These are phyloP conservation scores for Coleophoma cylindrospora DNA, from an alignment of 2,329 filamentous ascomycete species.

Conservation along the genomic window DNA sequence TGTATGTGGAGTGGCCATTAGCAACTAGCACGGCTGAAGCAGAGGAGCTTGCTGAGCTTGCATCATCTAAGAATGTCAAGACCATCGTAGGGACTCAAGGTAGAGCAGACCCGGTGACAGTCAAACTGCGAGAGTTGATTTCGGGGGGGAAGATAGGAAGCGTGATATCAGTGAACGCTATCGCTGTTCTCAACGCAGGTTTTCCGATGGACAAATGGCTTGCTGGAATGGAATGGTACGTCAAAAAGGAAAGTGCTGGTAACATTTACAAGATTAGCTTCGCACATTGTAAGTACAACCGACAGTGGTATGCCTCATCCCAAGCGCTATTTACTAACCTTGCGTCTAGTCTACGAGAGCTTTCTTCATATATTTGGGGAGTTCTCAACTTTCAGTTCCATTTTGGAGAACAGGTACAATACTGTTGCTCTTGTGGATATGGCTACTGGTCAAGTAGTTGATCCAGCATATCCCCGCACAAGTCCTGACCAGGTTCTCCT, in stretches of 20 bases:
- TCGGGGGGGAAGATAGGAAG: constrained; percentile 35
- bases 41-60: constrained; percentile 34
- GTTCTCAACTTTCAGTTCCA: constrained; percentile 20
- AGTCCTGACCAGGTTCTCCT: constrained; percentile 28
- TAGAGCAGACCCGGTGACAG: constrained; percentile 28
- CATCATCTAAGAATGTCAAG: constrained; percentile 31
- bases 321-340: not conserved
- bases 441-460: constrained; percentile 15
- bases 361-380: constrained; percentile 25
- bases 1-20: constrained; percentile 43
- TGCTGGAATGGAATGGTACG: constrained; percentile 14
- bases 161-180: constrained; percentile 17
- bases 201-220: constrained; percentile 10
- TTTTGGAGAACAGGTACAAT: constrained; percentile 17
- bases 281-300: constrained; percentile 23
- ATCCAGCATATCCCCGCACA: constrained; percentile 20
- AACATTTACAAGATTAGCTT: constrained; percentile 22
- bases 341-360: constrained; percentile 23
- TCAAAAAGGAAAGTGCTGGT: constrained; percentile 17
- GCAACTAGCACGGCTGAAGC: constrained; percentile 33
- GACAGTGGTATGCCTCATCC: too few relatives aligned
- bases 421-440: constrained; percentile 14
- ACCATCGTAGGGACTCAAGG: constrained; percentile 43
- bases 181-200: not conserved
- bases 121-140: constrained; percentile 36